Base-by-base conservation (phyloP, 2,329 filamentous ascomycete genomes). In the Colletotrichum kahawae region DNA sequence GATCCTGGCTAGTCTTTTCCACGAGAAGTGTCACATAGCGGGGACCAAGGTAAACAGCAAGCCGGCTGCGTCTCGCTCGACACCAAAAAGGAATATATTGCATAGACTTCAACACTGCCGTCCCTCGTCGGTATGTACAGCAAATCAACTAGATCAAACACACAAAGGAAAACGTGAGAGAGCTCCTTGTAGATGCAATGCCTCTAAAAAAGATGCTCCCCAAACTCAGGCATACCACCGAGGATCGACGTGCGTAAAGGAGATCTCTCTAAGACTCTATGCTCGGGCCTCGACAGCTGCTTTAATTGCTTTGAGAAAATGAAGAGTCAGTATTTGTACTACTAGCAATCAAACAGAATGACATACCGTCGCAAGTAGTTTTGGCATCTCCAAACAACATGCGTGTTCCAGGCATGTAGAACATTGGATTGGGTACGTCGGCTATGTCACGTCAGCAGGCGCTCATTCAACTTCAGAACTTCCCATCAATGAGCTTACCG, bases 371-470 rank as follows among this genome's bases (percentile, higher is more conserved):
- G 81, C 94, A 96, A 74, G 93, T 94, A 75, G 91, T 90, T 86
- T 95, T 96, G 24, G 95, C 95, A 85, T 98, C 95, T 31, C 95
- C 95, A 85, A 98, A 98, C 74, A 98, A 83, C 95, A 98, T 98
- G 86, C 93, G 94, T 3, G 95, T 95, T 67, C 93, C 93, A 5
- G 94, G 93, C 94, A 96, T 96, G 84, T 93, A 97, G 84, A 97
- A 97, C 95, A 98, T 96, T 1, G 95, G 95, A 82, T 98, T 98
- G 13, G 94, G 94, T 12, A 98, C 95, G 84, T 98, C 95, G 24
- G 95, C 94, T 94, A 78, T 48, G 34, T 29, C 54, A 56, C 36
- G 67, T 54, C 48, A 33, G 62, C 74, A 65, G 72, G 68, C 59
- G 31, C 0, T 18, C 1, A 18, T 10, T n/a, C 21, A 59, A 18